phyloP scores from a whole-genome alignment of 345 rosid species.

The Gossypium rotundifolium region DNA sequence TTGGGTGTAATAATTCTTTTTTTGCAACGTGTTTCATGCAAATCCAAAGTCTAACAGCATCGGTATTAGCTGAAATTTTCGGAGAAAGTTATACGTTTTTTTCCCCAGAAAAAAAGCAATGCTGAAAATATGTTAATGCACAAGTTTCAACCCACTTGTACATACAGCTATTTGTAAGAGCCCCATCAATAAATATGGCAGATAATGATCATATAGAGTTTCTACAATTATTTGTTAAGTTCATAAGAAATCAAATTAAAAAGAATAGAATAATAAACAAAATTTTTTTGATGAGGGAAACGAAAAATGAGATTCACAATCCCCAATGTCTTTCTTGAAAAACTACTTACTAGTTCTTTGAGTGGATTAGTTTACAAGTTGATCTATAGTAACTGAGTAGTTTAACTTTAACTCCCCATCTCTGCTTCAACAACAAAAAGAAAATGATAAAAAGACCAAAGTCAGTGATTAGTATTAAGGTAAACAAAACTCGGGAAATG shows the following conservation, averaged over 20 bases:
- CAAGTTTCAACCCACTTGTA: background rate
- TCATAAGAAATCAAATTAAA: background rate
- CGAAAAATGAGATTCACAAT: background rate
- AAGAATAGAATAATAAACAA: background rate
- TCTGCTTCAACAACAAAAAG: background rate
- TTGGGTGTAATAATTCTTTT: too few relatives aligned
- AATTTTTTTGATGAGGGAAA: background rate
- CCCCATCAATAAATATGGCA: background rate
- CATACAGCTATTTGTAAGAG: background rate
- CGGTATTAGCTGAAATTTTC: background rate
- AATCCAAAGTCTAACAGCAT: too few relatives aligned
- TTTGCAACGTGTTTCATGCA: too few relatives aligned
- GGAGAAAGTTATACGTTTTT: background rate
- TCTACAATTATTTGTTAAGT: background rate
- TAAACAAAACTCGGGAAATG: background rate
- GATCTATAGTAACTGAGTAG: background rate
- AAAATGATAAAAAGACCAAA: background rate
- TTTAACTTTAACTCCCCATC: background rate
- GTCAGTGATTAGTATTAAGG: background rate
- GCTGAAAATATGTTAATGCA: background rate
- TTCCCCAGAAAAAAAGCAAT: background rate
- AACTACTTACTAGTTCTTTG: background rate
- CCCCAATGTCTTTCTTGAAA: background rate
- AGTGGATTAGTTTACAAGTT: conserved; percentile 15
- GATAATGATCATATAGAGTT: background rate